A percentile compares a stretch with the other conserved stretches of the same genome.
Conservation (phyloP, 2,329 filamentous ascomycete genomes). For the Verticillium nonalfalfae region DNA sequence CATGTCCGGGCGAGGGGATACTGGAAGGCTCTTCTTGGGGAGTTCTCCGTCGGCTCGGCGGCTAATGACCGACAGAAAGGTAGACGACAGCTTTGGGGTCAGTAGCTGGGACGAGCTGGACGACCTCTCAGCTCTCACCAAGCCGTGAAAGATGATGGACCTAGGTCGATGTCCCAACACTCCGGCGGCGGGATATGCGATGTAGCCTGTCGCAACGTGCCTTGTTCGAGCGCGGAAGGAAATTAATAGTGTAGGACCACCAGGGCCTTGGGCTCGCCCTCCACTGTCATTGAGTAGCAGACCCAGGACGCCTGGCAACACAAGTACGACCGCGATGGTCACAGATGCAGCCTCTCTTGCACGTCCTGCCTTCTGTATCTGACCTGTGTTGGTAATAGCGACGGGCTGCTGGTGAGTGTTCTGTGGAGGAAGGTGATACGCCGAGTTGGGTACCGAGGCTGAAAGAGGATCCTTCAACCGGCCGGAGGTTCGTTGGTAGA, state of each 20-base stretch:
- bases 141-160: not conserved
- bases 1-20: not conserved
- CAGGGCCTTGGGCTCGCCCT: not conserved
- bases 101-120: no score
- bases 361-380: not conserved
- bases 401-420: no score
- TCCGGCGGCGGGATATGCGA: not conserved
- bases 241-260: not conserved
- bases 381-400: not conserved
- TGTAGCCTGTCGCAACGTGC: not conserved
- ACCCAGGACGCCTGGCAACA: not conserved
- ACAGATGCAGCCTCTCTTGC: not conserved
- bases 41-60: not conserved
- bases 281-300: not conserved
- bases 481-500: not conserved
- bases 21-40: not conserved
- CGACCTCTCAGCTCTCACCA: no score
- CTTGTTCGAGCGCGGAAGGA: not conserved
- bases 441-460: not conserved
- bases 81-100: no score
- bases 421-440: not conserved
- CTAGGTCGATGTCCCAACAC: not conserved
- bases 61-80: no score
- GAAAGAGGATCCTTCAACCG: not conserved
- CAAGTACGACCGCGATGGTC: not conserved